A percentile compares a stretch with the other conserved stretches of the same genome.
Conservation (phyloP, 768 basidiomycete genomes). For the Tricholoma flavovirens region DNA sequence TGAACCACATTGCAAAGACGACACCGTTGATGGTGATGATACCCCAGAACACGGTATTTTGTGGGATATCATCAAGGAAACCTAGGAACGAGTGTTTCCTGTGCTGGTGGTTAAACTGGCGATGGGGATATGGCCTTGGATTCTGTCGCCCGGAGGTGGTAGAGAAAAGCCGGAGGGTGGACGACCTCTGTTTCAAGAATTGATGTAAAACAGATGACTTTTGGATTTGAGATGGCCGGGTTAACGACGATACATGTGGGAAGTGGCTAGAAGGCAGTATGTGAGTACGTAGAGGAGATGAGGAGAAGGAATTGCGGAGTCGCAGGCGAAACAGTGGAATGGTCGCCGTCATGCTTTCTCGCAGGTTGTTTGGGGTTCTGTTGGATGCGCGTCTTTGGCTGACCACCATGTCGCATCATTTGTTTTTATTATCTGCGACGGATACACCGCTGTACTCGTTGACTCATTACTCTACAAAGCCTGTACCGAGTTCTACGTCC, state of each 20-base stretch:
- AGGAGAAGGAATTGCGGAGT: slow-evolving; percentile 1
- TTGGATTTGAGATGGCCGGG: neutral
- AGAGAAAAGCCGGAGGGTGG: slow-evolving; percentile 11
- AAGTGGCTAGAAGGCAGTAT: slow-evolving; percentile 5
- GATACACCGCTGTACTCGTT: slow-evolving; percentile 83
- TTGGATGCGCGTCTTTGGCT: too few relatives aligned
- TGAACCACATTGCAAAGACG: slow-evolving; percentile 58
- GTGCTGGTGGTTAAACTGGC: neutral
- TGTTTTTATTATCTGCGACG: slow-evolving; percentile 80
- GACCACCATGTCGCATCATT: slow-evolving; percentile 73
- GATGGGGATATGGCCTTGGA: slow-evolving; percentile 15
- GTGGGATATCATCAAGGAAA: slow-evolving; percentile 50
- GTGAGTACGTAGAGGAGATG: neutral
- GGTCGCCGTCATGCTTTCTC: too few relatives aligned
- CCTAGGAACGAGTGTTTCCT: slow-evolving; percentile 18
- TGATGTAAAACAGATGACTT: neutral
- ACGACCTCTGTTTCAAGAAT: neutral
- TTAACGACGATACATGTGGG: too few relatives aligned
- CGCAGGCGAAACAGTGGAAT: slow-evolving; percentile 9
- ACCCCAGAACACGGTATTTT: slow-evolving; percentile 49
- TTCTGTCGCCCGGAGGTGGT: slow-evolving; percentile 1
- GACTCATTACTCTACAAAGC: slow-evolving; percentile 78
- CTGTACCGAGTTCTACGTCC: slow-evolving; percentile 50
- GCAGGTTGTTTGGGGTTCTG: slow-evolving; percentile 11
- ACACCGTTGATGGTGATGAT: slow-evolving; percentile 59